Conservation (phyloP, 2,329 filamentous ascomycete species). For the Graphium sp. region DNA sequence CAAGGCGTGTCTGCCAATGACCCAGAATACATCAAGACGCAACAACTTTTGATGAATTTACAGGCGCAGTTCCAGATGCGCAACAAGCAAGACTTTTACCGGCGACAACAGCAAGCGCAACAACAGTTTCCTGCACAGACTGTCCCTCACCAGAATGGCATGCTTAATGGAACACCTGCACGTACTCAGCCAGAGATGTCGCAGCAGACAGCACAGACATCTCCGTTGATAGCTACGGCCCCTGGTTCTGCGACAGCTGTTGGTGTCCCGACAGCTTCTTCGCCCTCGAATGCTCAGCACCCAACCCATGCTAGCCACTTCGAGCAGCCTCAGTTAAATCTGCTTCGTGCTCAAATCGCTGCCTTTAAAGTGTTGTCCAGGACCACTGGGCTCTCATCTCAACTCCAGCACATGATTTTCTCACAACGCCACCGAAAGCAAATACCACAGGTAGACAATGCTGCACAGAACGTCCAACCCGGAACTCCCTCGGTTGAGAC, state of each 20-base stretch:
- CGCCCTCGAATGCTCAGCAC: slow-evolving; percentile 6
- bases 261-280: slow-evolving; percentile 7
- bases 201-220: slow-evolving; percentile 2
- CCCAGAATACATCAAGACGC: slow-evolving; percentile 73
- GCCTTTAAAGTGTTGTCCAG: slow-evolving; percentile 85
- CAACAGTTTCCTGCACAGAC: slow-evolving; percentile 34
- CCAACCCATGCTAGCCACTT: slow-evolving; percentile 55
- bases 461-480: no score
- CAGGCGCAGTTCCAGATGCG: slow-evolving; percentile 47
- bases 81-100: slow-evolving; percentile 23
- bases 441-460: no score
- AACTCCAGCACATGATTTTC: slow-evolving; percentile 72
- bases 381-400: slow-evolving; percentile 63
- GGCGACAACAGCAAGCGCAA: slow-evolving; percentile 19
- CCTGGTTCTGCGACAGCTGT: slow-evolving; percentile 4
- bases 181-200: slow-evolving; percentile 12
- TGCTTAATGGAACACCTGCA: slow-evolving; percentile 28
- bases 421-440: slow-evolving; percentile 50
- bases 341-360: slow-evolving; percentile 71
- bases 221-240: slow-evolving; percentile 12
- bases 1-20: slow-evolving; percentile 66
- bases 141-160: slow-evolving; percentile 27
- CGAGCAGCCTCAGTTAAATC: slow-evolving; percentile 59
- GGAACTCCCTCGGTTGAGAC: no score
- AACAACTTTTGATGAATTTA: slow-evolving; percentile 57